Evolutionary conservation across 345 rosid species (phyloP).

Genomic region (Fremontodendron californicum): DNA sequence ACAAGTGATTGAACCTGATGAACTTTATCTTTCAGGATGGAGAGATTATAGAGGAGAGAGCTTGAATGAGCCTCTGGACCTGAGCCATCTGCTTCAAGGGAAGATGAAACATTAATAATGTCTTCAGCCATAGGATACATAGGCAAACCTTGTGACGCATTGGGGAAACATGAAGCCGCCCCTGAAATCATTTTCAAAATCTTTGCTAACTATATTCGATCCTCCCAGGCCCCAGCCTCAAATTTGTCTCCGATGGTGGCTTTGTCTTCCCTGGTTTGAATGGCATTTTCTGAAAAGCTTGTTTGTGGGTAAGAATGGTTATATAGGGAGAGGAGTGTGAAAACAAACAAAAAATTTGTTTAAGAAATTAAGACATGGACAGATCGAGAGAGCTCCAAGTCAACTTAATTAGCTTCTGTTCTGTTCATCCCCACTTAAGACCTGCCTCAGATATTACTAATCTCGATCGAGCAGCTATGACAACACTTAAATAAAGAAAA

Average conservation of each 20-base stretch:
- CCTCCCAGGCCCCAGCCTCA: neutral
- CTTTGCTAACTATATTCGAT: neutral
- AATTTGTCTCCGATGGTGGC: neutral
- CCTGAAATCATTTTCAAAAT: constrained; percentile 27
- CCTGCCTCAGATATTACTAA: constrained; percentile 50
- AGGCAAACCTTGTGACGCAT: constrained; percentile 20
- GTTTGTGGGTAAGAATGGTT: neutral
- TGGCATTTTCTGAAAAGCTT: neutral
- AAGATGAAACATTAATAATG: constrained; percentile 19
- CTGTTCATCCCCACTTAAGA: constrained; percentile 44
- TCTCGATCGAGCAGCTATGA: constrained; percentile 4
- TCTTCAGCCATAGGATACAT: constrained; percentile 20
- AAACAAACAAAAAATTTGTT: neutral
- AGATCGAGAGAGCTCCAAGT: constrained; percentile 30
- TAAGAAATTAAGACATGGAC: neutral
- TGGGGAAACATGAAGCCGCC: constrained; percentile 25
- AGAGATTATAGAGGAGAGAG: constrained; percentile 56
- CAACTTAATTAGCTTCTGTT: constrained; percentile 33
- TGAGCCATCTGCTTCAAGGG: constrained; percentile 8
- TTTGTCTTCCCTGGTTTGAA: constrained; percentile 4
- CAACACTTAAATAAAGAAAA: neutral
- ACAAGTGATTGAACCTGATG: constrained; percentile 57
- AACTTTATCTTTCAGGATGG: constrained; percentile 59
- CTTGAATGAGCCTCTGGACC: constrained; percentile 21
- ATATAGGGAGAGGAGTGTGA: neutral